Evolutionary conservation across 176 grass and related monocot genomes (phyloP).

Genomic region (Carex littledalei): DNA sequence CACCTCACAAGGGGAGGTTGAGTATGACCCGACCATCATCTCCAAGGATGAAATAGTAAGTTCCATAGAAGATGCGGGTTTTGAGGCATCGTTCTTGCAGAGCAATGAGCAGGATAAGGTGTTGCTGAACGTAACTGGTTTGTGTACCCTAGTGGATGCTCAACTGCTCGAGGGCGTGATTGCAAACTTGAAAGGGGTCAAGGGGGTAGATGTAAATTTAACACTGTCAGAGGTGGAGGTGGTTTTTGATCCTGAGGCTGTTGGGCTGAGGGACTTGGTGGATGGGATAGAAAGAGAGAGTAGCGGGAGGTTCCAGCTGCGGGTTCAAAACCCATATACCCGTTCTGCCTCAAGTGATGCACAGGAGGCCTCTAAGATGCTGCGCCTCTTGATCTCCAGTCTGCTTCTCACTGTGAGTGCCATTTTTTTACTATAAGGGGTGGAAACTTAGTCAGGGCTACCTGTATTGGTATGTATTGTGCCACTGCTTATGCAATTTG

Average conservation of each 20-base stretch:
- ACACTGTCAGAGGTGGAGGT: conserved; percentile 57
- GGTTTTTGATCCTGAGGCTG: conserved; percentile 71
- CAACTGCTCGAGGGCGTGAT: conserved; percentile 48
- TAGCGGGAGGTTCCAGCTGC: conserved; percentile 51
- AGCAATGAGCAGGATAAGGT: conserved; percentile 78
- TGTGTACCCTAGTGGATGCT: conserved; percentile 44
- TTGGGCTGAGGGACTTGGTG: conserved; percentile 71
- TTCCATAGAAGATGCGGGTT: conserved; percentile 95
- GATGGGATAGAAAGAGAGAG: conserved; percentile 65
- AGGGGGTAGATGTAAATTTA: conserved; percentile 49
- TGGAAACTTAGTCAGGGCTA: neutral
- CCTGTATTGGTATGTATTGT: neutral
- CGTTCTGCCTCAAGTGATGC: conserved; percentile 67
- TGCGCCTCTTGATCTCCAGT: conserved; percentile 74
- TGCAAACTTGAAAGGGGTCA: conserved; percentile 49
- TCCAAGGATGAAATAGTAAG: conserved; percentile 78
- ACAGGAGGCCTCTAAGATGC: conserved; percentile 86
- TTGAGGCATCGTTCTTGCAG: conserved; percentile 86
- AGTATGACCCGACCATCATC: conserved; percentile 57
- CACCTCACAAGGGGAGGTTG: conserved; percentile 75
- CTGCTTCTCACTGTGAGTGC: conserved; percentile 84
- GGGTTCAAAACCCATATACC: conserved; percentile 74
- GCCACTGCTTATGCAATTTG: no score
- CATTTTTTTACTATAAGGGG: neutral
- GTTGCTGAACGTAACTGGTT: conserved; percentile 51